Evolutionary conservation across 73 alveolate species (phyloP).

Genomic region (Breviolum minutum): DNA sequence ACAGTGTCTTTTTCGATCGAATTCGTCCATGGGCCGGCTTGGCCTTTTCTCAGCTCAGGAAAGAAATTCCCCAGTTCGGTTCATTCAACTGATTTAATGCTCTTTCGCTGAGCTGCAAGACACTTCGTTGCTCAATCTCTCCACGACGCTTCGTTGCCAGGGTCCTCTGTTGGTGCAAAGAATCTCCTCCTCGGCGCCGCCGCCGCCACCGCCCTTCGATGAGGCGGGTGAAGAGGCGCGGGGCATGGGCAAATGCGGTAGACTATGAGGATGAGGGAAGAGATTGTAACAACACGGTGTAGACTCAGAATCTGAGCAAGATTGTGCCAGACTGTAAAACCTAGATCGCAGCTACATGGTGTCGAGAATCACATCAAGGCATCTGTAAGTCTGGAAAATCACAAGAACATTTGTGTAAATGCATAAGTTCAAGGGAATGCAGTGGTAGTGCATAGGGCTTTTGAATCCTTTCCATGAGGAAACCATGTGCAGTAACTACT

Average conservation of each 20-base stretch:
- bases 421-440: no score
- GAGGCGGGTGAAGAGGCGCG: conserved; percentile 61
- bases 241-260: background rate
- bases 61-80: background rate
- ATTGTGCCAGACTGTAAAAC: no score
- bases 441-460: no score
- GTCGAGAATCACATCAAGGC: no score
- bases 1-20: background rate
- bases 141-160: background rate
- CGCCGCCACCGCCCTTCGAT: conserved; percentile 93
- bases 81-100: background rate
- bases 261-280: no score
- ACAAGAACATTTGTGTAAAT: no score
- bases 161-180: conserved; percentile 77
- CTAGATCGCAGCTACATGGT: no score
- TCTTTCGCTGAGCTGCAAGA: background rate
- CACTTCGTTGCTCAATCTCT: background rate
- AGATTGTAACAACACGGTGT: no score
- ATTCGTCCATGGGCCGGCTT: background rate
- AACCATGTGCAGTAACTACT: no score
- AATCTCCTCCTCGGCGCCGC: conserved; percentile 64
- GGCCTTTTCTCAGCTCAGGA: background rate
- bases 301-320: no score
- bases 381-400: no score
- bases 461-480: no score